These are phyloP conservation scores for Hansfordia pulvinata DNA, from an alignment of 2,329 filamentous ascomycete genomes.

Conservation along the genomic window DNA sequence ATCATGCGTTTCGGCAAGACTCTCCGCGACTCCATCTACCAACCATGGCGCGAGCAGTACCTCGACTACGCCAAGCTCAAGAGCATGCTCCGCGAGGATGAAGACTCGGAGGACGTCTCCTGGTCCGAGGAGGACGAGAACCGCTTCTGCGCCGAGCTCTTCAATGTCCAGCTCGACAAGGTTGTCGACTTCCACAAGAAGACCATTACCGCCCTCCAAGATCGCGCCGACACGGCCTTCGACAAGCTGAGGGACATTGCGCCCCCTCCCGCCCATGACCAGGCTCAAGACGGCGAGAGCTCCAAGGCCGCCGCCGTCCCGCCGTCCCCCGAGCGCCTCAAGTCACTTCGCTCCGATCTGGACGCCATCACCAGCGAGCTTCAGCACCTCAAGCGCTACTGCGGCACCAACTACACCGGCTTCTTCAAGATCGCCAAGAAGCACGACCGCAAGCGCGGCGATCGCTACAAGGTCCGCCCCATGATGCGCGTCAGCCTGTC, in stretches of 20 bases:
- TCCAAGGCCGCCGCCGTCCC: slow-evolving; percentile 34
- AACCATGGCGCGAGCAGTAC: slow-evolving; percentile 86
- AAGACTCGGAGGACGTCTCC: slow-evolving; percentile 43
- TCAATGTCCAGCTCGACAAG: slow-evolving; percentile 91
- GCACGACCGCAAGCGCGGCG: slow-evolving; percentile 85
- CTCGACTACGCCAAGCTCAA: slow-evolving; percentile 95
- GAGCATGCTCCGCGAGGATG: slow-evolving; percentile 69
- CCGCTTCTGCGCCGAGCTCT: slow-evolving; percentile 84
- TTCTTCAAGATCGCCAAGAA: slow-evolving; percentile 99
- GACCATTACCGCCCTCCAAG: slow-evolving; percentile 47
- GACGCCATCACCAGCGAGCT: slow-evolving; percentile 83
- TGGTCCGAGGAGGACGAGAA: slow-evolving; percentile 96
- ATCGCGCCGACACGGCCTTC: slow-evolving; percentile 40
- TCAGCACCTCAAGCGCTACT: slow-evolving; percentile 88
- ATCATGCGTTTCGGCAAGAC: slow-evolving; percentile 90
- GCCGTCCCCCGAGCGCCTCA: slow-evolving; percentile 42
- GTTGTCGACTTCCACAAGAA: slow-evolving; percentile 80
- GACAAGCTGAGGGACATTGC: slow-evolving; percentile 71
- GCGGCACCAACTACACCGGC: slow-evolving; percentile 91
- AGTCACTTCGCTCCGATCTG: slow-evolving; percentile 64
- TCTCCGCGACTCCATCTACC: slow-evolving; percentile 64
- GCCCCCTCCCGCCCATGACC: slow-evolving; percentile 50
- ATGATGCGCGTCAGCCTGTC: slow-evolving; percentile 83
- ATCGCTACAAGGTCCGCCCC: slow-evolving; percentile 76
- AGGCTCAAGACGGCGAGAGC: slow-evolving; percentile 21